Percentiles rank a stretch among this genome's conserved stretches.
phyloP scores from a whole-genome alignment of 2,329 filamentous ascomycete species.

The Calonectria leucothoes region DNA sequence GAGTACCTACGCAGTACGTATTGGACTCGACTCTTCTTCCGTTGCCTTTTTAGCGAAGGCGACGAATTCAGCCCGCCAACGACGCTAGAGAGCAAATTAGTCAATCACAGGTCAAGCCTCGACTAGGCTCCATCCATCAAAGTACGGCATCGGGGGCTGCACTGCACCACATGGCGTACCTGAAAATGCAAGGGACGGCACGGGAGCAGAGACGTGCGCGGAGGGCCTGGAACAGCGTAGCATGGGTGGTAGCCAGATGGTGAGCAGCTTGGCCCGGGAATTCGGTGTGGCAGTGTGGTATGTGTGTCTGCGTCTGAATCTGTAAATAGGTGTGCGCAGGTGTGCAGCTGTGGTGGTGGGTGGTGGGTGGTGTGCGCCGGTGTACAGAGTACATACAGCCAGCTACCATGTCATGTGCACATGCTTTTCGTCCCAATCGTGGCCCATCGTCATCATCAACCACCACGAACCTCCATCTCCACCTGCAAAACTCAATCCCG shows the following conservation, averaged over 20 bases:
- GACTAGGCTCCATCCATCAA: conserved; percentile 16
- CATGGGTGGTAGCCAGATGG: background rate
- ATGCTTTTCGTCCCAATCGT: background rate
- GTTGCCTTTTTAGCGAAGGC: conserved; percentile 15
- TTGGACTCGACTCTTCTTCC: conserved; percentile 1
- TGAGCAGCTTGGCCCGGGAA: background rate
- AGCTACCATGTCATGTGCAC: background rate
- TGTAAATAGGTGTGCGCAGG: background rate
- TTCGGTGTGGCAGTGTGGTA: background rate
- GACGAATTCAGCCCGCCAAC: conserved; percentile 19
- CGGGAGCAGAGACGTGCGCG: background rate
- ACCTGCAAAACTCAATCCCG: background rate
- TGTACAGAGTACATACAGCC: background rate
- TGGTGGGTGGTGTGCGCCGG: background rate
- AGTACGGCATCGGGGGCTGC: background rate
- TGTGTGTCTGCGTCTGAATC: background rate
- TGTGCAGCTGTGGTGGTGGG: too few relatives aligned
- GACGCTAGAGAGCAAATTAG: conserved; percentile 18
- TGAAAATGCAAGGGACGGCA: conserved; percentile 8
- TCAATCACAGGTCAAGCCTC: conserved; percentile 10
- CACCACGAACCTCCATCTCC: background rate
- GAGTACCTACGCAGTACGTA: conserved; percentile 6
- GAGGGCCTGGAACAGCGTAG: background rate
- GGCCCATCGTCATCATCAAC: background rate
- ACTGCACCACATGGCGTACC: background rate